phyloP scores from a whole-genome alignment of 176 grass and related monocot species.

The Zea mays region Zm-B73-REFERENCE-NAM-5.0 NC_050098.1:214187001-214187500 shows the following conservation, averaged over 20 bases:
- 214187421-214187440: not conserved
- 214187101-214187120: too few species aligned
- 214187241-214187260: conserved; percentile 7
- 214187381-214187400: not conserved
- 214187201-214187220: not conserved
- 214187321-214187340: too few species aligned
- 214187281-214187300: conserved; percentile 19
- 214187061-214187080: too few species aligned
- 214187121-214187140: too few species aligned
- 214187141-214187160: too few species aligned
- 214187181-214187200: too few species aligned
- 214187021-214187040: too few species aligned
- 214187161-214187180: too few species aligned
- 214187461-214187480: not conserved
- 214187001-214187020: too few species aligned
- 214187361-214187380: not conserved
- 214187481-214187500: not conserved
- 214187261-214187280: not conserved
- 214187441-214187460: not conserved
- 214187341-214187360: not conserved
- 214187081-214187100: too few species aligned
- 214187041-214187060: too few species aligned
- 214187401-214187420: not conserved
- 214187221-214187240: not conserved
- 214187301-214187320: not conserved